Percentiles rank a stretch among this genome's conserved stretches.
Conservation (phyloP, 768 basidiomycete genomes). For the Panus rudis region DNA sequence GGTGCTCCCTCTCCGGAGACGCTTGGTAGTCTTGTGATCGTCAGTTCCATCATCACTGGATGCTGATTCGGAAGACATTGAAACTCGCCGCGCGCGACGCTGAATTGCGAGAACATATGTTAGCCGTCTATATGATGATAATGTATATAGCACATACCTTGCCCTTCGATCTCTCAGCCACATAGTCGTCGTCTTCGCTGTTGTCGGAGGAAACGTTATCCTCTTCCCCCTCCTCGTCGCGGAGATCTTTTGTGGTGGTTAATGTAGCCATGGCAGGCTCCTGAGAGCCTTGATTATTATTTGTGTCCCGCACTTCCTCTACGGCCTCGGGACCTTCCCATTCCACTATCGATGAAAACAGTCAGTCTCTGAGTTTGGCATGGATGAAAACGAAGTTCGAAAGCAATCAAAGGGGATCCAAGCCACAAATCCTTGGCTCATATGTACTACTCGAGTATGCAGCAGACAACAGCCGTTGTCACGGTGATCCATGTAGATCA, state of each 20-base stretch:
- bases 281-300: conserved; percentile 7
- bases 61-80: conserved; percentile 25
- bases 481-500: too few species aligned
- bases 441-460: too few species aligned
- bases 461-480: too few species aligned
- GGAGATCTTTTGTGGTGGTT: conserved; percentile 35
- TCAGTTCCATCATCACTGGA: conserved; percentile 8
- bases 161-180: conserved; percentile 32
- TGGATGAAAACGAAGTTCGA: too few species aligned
- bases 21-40: not conserved
- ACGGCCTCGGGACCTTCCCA: conserved; percentile 66
- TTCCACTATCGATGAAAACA: conserved; percentile 41
- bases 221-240: conserved; percentile 28
- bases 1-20: not conserved
- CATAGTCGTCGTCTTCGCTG: conserved; percentile 66
- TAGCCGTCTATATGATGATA: conserved; percentile 1
- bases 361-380: conserved; percentile 22
- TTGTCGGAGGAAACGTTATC: conserved; percentile 21
- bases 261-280: conserved; percentile 8
- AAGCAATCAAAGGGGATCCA: too few species aligned
- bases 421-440: too few species aligned
- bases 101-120: conserved; percentile 15
- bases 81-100: conserved; percentile 37
- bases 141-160: conserved; percentile 36
- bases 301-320: too few species aligned